Base-by-base conservation (phyloP, 140 eudicot species). In the Eryngium alpinum region DNA sequence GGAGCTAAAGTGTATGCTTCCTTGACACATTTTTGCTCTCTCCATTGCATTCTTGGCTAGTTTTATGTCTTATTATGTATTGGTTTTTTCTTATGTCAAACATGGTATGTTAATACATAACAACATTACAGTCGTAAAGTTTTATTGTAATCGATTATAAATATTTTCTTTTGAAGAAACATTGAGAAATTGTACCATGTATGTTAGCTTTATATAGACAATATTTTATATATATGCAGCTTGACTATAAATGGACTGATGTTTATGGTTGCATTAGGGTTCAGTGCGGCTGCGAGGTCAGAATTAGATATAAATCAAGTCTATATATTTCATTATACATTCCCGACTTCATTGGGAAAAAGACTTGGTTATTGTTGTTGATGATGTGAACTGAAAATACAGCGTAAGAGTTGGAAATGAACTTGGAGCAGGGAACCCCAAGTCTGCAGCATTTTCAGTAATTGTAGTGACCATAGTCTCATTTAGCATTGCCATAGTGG, bases 201-300 rank as follows among this genome's bases (percentile, higher is more conserved):
- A 38, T 38, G 7, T 38, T 38, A 38, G 7, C 33, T 66, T 28
- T 62, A 5, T 13, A 65, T 52, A 53, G 9, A 59, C 7, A 59
- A 4, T 1, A 43, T 44, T 51, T 18, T 21, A 27, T 28, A 28
- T 76, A 59, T 79, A 15, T 89, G 88, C 85, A 92, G 97, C 90
- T 57, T 81, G 96, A 81, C 84, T 3, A 81, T 89, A 59, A 87
- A 87, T 80, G 96, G 89, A 52, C 25, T 90, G 1, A 38, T 83
- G 83, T 90, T 87, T 88, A 92, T 90, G 92, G 87, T 92, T 81
- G 83, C 96, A 32, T 88, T 92, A 81, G 97, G 96, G 82, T 92
- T 92, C 89, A 92, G 90, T 80, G 97, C 97, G 53, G 97, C 97
- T 72, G 96, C 92, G 5, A 90, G 97, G 97, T 92, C 22, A 21